A percentile compares a stretch with the other conserved stretches of the same genome.
Evolutionary conservation across 805 yeast species (phyloP).

Genomic region (Wickerhamomyces bovis): DNA sequence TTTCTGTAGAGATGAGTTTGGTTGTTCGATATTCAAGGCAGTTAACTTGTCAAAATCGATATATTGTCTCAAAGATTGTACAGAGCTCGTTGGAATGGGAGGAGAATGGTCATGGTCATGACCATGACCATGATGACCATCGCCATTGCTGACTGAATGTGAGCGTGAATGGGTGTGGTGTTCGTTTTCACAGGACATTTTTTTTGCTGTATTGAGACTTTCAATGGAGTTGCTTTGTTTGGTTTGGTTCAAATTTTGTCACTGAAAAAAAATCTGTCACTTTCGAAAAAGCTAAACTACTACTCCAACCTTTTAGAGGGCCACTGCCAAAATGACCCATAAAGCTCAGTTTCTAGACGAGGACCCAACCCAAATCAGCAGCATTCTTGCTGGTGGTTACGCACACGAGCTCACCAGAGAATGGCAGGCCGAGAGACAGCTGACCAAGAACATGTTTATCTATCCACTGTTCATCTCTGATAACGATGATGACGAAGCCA

Average conservation of each 20-base stretch:
- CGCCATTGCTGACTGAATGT: too few species aligned
- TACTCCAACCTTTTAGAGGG: not conserved
- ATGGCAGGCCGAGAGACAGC: constrained; percentile 87
- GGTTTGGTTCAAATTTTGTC: not conserved
- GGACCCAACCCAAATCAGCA: constrained; percentile 56
- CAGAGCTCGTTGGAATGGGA: constrained; percentile 62
- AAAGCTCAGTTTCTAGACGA: constrained; percentile 62
- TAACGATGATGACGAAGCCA: constrained; percentile 68
- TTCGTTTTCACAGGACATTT: constrained; percentile 31
- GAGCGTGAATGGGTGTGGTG: constrained; percentile 21
- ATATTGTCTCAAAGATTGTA: constrained; percentile 59
- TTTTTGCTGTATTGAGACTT: not conserved
- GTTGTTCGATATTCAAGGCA: constrained; percentile 57
- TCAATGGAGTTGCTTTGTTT: not conserved
- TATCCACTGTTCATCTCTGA: constrained; percentile 88
- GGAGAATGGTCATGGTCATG: constrained; percentile 32
- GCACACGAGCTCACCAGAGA: constrained; percentile 81
- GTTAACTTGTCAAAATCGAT: constrained; percentile 56
- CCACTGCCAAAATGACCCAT: constrained; percentile 41
- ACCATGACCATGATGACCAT: constrained; percentile 10
- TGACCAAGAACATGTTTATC: constrained; percentile 83
- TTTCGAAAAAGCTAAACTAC: not conserved
- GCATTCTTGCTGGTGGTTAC: constrained; percentile 89
- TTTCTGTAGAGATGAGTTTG: constrained; percentile 37
- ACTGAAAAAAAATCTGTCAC: not conserved